Percentiles rank a stretch among this genome's conserved stretches.
Conservation (phyloP, 441 rosid genomes). For the Erysimum cheiri region DNA sequence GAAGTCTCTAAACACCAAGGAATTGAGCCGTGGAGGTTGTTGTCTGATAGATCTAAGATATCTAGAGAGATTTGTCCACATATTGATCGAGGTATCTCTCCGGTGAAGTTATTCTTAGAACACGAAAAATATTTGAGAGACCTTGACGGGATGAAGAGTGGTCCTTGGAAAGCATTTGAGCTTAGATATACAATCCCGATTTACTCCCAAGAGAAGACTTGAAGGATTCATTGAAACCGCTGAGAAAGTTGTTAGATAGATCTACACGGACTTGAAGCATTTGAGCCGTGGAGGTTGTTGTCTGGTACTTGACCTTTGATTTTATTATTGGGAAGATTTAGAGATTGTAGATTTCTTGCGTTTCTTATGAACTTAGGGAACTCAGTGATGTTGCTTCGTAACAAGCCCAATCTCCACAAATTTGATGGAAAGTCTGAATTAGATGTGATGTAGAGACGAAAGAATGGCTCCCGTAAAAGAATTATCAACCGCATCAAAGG, state of each 20-base stretch:
- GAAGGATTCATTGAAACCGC: neutral
- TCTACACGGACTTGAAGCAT: too few relatives aligned
- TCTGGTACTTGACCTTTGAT: constrained; percentile 49
- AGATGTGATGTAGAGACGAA: neutral
- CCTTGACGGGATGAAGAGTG: neutral
- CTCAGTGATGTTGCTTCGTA: neutral
- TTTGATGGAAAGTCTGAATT: neutral
- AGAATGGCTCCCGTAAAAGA: neutral
- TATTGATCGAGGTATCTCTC: constrained; percentile 47
- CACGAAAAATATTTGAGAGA: neutral
- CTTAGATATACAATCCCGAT: neutral
- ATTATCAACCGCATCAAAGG: fast-evolving
- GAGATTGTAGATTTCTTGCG: neutral
- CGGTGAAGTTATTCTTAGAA: constrained; percentile 37
- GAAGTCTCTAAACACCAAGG: constrained; percentile 46
- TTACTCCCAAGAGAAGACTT: too few relatives aligned
- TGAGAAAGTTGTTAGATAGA: constrained; percentile 50
- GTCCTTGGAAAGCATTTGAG: neutral
- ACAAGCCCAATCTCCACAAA: fast-evolving
- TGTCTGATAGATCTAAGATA: constrained; percentile 53
- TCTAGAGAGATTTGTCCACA: constrained; percentile 35
- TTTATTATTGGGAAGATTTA: constrained; percentile 32
- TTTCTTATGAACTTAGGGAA: neutral
- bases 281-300: too few relatives aligned
- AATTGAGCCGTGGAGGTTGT: constrained; percentile 40